Evolutionary conservation across 345 rosid species (phyloP).

Genomic region (Ailanthus altissimus): DNA sequence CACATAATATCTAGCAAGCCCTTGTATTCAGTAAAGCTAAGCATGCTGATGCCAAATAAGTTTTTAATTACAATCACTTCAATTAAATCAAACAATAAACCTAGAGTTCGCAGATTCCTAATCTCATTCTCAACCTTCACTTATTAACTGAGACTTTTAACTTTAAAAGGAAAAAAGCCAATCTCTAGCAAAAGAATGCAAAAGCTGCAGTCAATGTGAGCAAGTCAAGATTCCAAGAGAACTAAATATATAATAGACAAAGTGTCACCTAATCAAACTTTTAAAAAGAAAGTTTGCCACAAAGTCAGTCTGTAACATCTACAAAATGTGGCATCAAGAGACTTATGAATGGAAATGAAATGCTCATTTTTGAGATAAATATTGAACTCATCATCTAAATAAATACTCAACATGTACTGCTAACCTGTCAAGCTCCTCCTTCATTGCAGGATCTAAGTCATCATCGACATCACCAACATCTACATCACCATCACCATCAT

Average conservation of each 20-base stretch:
- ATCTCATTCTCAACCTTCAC: too few species aligned
- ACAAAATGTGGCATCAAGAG: background rate
- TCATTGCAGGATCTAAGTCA: slow-evolving; percentile 60
- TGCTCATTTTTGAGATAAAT: background rate
- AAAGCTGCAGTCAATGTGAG: too few species aligned
- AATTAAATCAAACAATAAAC: background rate
- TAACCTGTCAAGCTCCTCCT: slow-evolving; percentile 64
- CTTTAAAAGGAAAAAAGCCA: too few species aligned
- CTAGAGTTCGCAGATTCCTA: too few species aligned
- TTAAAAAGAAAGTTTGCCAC: background rate
- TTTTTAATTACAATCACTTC: background rate
- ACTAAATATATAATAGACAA: too few species aligned
- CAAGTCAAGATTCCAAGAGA: too few species aligned
- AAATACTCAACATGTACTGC: slow-evolving; percentile 4
- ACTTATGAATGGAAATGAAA: background rate
- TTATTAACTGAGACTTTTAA: too few species aligned
- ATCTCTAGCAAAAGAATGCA: too few species aligned
- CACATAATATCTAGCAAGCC: background rate
- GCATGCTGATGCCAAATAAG: background rate
- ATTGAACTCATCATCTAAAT: slow-evolving; percentile 6
- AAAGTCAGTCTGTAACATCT: background rate
- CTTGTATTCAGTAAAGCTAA: background rate
- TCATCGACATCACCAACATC: slow-evolving; percentile 55
- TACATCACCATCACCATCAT: slow-evolving; percentile 59
- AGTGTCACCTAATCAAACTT: background rate